Evolutionary conservation across 106 monocot genomes (phyloP).

Genomic region (Narthecium ossifragum): DNA sequence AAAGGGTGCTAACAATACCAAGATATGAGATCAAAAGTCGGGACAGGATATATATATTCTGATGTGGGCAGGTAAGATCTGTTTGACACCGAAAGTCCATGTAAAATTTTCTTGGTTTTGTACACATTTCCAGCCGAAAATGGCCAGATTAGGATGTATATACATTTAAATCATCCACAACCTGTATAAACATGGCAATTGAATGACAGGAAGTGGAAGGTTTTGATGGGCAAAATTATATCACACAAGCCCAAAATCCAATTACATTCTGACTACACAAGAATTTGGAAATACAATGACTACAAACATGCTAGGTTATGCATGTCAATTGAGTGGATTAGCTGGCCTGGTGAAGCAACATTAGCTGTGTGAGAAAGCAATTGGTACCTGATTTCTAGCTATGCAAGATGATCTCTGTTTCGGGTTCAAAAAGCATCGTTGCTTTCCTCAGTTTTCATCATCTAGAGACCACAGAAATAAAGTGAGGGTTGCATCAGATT

Average conservation of each 20-base stretch:
- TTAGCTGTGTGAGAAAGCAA: background rate
- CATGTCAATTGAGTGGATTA: background rate
- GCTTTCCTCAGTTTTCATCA: background rate
- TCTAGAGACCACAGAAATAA: background rate
- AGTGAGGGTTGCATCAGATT: background rate
- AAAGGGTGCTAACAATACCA: no score
- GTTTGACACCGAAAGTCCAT: no score
- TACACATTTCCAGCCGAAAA: no score
- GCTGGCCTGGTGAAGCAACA: background rate
- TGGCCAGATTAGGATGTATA: no score
- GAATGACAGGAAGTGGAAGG: no score
- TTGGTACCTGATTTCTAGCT: background rate
- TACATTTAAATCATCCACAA: no score
- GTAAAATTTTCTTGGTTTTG: no score
- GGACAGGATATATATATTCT: no score
- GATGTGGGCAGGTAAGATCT: no score
- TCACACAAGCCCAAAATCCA: constrained; percentile 5
- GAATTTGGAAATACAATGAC: constrained; percentile 2
- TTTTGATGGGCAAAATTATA: constrained; percentile 8
- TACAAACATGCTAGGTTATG: background rate
- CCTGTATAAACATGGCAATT: no score
- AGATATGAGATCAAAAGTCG: no score
- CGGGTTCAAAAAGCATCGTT: background rate
- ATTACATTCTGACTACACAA: constrained; percentile 2
- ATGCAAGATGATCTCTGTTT: background rate